A percentile compares a stretch with the other conserved stretches of the same genome.
phyloP scores from a whole-genome alignment of 2,329 filamentous ascomycete species.

The Lecanicillium sp. region DNA sequence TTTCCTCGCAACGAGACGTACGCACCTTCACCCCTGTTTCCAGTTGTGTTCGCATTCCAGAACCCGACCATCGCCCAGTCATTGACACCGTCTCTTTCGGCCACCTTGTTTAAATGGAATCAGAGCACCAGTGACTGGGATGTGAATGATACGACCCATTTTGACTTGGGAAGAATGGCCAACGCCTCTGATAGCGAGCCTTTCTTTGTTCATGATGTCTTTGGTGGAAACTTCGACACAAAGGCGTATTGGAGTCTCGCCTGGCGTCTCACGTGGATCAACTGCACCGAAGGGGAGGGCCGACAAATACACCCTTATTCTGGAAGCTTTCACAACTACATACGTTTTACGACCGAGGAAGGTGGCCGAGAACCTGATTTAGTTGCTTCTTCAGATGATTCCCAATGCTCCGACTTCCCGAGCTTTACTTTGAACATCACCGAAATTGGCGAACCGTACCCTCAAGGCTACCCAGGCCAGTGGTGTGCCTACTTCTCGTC shows the following conservation, averaged over 20 bases:
- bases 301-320: too few species aligned
- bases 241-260: constrained; percentile 1
- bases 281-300: too few species aligned
- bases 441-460: background rate
- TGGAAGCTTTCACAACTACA: background rate
- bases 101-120: constrained; percentile 5
- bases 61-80: constrained; percentile 6
- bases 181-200: constrained; percentile 3
- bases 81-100: constrained; percentile 1
- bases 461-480: too few species aligned
- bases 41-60: constrained; percentile 3
- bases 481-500: background rate
- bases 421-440: constrained; percentile 3
- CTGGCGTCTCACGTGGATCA: background rate
- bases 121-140: constrained; percentile 6
- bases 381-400: background rate
- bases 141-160: constrained; percentile 2
- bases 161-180: background rate
- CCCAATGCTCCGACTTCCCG: constrained; percentile 1
- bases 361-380: constrained; percentile 3
- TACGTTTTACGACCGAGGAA: constrained; percentile 1
- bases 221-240: background rate
- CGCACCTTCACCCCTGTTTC: constrained; percentile 3
- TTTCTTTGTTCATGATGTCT: constrained; percentile 2
- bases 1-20: constrained; percentile 7